Evolutionary conservation across 495 filamentous ascomycete genomes (phyloP).

Genomic region (Tetracladium marchalianum): DNA sequence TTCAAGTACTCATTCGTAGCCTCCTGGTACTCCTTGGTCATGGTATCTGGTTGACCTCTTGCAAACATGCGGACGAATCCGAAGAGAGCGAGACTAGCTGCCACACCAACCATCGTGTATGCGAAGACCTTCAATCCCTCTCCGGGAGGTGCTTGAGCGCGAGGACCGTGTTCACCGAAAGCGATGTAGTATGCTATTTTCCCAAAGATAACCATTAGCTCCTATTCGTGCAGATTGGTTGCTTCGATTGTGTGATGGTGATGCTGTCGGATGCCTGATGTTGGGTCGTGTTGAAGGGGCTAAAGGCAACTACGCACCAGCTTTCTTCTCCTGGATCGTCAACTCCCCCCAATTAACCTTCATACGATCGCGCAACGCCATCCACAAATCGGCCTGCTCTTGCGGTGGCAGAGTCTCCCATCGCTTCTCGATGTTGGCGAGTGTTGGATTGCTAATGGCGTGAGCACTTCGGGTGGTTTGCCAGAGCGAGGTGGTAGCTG

Average conservation of each 20-base stretch:
- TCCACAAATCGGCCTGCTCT: conserved; percentile 99
- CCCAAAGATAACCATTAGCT: conserved; percentile 1
- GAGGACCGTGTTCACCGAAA: conserved; percentile 91
- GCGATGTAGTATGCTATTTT: conserved; percentile 91
- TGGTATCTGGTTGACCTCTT: conserved; percentile 64
- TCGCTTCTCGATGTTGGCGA: conserved; percentile 97
- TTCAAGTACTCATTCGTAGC: conserved; percentile 82
- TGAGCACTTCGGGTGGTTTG: conserved; percentile 49
- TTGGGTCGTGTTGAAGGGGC: not conserved
- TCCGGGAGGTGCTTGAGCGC: conserved; percentile 67
- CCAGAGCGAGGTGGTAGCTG: conserved; percentile 27
- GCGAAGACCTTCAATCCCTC: conserved; percentile 65
- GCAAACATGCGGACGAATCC: conserved; percentile 52
- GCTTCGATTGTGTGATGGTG: too few relatives aligned
- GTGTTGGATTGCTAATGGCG: conserved; percentile 93
- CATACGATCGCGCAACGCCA: conserved; percentile 94
- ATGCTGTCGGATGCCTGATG: too few relatives aligned
- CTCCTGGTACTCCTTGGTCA: conserved; percentile 94
- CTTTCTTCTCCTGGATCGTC: conserved; percentile 96
- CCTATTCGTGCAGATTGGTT: not conserved
- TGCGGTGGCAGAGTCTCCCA: conserved; percentile 95
- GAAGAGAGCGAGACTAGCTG: conserved; percentile 55
- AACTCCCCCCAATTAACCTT: conserved; percentile 93
- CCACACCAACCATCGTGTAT: conserved; percentile 56
- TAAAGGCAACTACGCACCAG: conserved; percentile 60